Evolutionary conservation across 192 early-diverging fungal genomes (phyloP), one percentile per base, ranked within the genome.

Genomic region (Pilaira anomala): DNA sequence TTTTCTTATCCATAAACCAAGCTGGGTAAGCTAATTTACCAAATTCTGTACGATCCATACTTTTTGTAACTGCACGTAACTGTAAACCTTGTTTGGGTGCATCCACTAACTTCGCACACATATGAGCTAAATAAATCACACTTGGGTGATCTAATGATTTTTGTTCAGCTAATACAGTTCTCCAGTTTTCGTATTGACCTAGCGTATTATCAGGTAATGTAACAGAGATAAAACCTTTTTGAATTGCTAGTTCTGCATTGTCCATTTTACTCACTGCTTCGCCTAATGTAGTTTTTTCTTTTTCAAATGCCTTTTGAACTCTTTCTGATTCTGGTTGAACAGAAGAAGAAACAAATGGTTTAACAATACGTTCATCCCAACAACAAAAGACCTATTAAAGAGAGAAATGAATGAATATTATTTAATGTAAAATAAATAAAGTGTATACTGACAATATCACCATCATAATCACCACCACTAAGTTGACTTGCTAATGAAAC

Each of bases 401-500:
- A 45, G n/a, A 45, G n/a, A 14, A 46, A 18, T 18, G 16, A 8
- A 14, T 18, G 1, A 46, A 7, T 22, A 7, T 46, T 46, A 7
- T 6, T 46, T 46, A 18, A 18, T 1, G 3, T 46, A 0, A 19
- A 19, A 46, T 0, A 16, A 46, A 18, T 18, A 13, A 54, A 33
- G 2, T 0, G 9, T 14, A 24, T 12, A 44, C 57, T 54, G 66
- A 75, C 74, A 26, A 61, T 59, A 73, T 93, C 91, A 26, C 91
- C 91, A 68, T 93, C 91, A 14, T 91, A 73, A 76, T 93, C 91
- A 14, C 91, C 91, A 24, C 91, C 91, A 62, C 80, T 77, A 48
- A 89, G 83, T 80, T 82, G 83, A 48, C 84, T 88, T 1, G 89
- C 85, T 40, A 91, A 68, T 42, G 84, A 83, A 8, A 88, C 78